These are phyloP conservation scores for Nephelium lappaceum DNA, from an alignment of 345 rosid genomes.

Conservation along the genomic window DNA sequence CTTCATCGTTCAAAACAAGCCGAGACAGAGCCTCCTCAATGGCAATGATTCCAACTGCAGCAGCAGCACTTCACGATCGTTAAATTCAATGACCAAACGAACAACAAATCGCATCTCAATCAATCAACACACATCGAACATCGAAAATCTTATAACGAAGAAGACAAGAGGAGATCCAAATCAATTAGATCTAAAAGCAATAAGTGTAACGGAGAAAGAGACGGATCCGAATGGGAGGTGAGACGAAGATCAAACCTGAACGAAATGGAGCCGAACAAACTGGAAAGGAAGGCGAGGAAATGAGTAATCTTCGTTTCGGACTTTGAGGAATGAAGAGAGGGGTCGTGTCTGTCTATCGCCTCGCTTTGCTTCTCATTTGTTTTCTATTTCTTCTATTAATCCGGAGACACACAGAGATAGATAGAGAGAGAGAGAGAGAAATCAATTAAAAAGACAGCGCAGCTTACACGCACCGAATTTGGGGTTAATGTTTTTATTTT, in stretches of 20 bases:
- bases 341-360: conserved; percentile 6
- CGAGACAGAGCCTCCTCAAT: neutral
- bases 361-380: conserved; percentile 4
- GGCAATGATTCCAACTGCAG: conserved; percentile 13
- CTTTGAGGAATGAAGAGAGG: conserved; percentile 18
- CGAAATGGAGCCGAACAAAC: conserved; percentile 21
- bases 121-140: too few species aligned
- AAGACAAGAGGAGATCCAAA: too few species aligned
- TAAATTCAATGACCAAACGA: neutral
- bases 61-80: conserved; percentile 4
- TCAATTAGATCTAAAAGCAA: conserved; percentile 23
- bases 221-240: conserved; percentile 19
- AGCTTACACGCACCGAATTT: conserved; percentile 50
- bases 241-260: conserved; percentile 28
- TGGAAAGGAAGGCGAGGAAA: conserved; percentile 18
- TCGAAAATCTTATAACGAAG: neutral
- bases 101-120: too few species aligned
- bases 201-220: neutral
- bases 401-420: conserved; percentile 16
- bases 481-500: conserved; percentile 19
- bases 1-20: conserved; percentile 61
- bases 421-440: conserved; percentile 7
- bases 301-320: neutral
- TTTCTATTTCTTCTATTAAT: conserved; percentile 27
- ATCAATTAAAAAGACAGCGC: conserved; percentile 50